Evolutionary conservation across 805 yeast genomes (phyloP), one percentile per base, ranked within the genome.

Genomic region (Myxozyma mucilagina): DNA sequence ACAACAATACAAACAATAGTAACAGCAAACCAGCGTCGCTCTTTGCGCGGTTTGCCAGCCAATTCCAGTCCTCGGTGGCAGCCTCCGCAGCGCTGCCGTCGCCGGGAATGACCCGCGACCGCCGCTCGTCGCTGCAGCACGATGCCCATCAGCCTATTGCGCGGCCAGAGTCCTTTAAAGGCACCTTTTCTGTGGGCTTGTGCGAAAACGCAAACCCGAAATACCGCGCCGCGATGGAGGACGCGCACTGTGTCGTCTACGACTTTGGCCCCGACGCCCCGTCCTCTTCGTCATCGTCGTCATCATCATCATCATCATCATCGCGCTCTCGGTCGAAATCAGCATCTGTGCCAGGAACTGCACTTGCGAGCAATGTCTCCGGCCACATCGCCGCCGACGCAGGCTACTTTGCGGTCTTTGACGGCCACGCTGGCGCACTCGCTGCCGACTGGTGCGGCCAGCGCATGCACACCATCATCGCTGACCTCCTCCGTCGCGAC

Each of bases 371-470:
- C 51, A 44, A 49, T 31, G 34, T 24, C 20, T 39, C 56, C 47
- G 61, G 59, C 24, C 64, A 60, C 47, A 36, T 38, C 18, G 39
- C 60, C 24, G 20, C 20, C 52, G 97, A 91, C 72, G 88, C 96
- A 87, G 98, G 97, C 1, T 93, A 89, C 72, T 91, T 93, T 80
- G 98, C 96, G 16, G 82, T 93, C 0, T 93, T 91, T 75, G 99
- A 93, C 74, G 99, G 99, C 10, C 99, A 93, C 75, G 98, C 98
- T 1, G 99, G 99, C 24, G 85, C 85, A 57, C 90, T 85, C 67
- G 87, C 96, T 8, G 96, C 99, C 1, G 84, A 93, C 69, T 92
- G 96, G 96, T 91, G 97, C 76, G 96, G 97, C 0, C 85, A 89
- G 64, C 85, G 88, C 69, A 74, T 93, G 59, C 97, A 93, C 72